A percentile compares a stretch with the other conserved stretches of the same genome.
phyloP scores from a whole-genome alignment of 2,329 filamentous ascomycete species.

The Xylariaceae sp. region DNA sequence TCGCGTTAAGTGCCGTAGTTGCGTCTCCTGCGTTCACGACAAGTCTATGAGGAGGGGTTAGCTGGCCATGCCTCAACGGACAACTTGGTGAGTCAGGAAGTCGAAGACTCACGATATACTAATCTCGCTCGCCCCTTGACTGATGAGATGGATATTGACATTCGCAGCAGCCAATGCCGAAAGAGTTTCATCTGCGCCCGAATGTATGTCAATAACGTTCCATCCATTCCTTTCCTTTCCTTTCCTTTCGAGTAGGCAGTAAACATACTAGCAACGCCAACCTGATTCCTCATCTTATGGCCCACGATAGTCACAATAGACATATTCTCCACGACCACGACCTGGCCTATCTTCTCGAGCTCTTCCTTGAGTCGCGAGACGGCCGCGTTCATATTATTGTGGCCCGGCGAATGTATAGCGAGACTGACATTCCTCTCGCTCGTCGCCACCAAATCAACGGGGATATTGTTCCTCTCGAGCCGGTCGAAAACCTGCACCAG shows the following conservation, averaged over 20 bases:
- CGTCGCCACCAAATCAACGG: slow-evolving; percentile 28
- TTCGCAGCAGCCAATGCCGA: slow-evolving; percentile 26
- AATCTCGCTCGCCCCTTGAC: slow-evolving; percentile 30
- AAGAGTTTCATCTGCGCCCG: slow-evolving; percentile 24
- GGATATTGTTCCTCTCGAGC: slow-evolving; percentile 28
- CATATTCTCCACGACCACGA: slow-evolving; percentile 25
- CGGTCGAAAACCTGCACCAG: slow-evolving; percentile 27
- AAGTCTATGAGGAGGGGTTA: slow-evolving; percentile 15
- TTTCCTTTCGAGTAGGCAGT: background rate
- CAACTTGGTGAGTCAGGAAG: too few relatives aligned
- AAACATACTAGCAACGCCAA: slow-evolving; percentile 28
- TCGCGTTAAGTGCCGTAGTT: slow-evolving; percentile 27
- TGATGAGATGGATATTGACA: slow-evolving; percentile 29
- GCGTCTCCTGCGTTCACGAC: slow-evolving; percentile 28
- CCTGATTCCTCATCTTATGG: slow-evolving; percentile 30
- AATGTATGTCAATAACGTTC: slow-evolving; percentile 3
- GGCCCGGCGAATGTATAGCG: slow-evolving; percentile 25
- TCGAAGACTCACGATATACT: slow-evolving; percentile 26
- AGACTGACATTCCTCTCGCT: slow-evolving; percentile 30
- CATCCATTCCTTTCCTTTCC: background rate
- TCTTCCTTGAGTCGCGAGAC: slow-evolving; percentile 26
- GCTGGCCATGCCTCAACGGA: background rate
- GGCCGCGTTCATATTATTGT: slow-evolving; percentile 10
- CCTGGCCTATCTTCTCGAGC: slow-evolving; percentile 27
- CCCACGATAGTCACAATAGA: slow-evolving; percentile 30